Base-by-base conservation (phyloP, 2,329 filamentous ascomycete species). In the Blumeria graminis region DNA sequence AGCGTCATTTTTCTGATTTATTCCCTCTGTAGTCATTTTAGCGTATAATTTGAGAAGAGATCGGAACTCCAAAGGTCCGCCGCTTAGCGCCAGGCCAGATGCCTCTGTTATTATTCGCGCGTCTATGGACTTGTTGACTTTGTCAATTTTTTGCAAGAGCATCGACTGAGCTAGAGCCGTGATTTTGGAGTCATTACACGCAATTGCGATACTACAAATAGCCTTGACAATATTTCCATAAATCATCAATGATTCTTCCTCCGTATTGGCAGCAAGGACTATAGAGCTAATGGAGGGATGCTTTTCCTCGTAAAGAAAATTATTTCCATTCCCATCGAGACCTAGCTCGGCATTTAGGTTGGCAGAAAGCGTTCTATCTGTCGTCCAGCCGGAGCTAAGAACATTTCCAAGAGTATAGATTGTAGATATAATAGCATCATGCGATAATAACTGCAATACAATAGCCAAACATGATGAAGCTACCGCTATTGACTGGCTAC, bases 371-470 rank as follows among this genome's bases (percentile, higher is more conserved):
- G 61, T 67, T 59, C 73, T 73, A 34, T 79, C 76, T 36, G 71
- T 64, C 16, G 69, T 70, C 6, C 75, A 74, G 51, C 77, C 80
- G 5, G 87, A 82, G 62, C 88, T 95, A 13, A 98, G 74, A 3
- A 94, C 84, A 66, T 98, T 98, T 18, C 92, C 92, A n/a, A 98
- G 75, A 0, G 88, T 92, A 69, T 98, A 98, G 9, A 98, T 73
- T 0, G 89, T 96, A 5, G 89, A 94, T 61, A 98, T 96, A 38
- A 94, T 78, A 38, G 88, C 83, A 71, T 98, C 92, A 63, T 94
- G 85, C 1, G 92, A 94, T 11, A 96, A 75, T 63, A 83, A 75
- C 62, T 82, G 82, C 56, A 98, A 72, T 16, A 93, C 80, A 61
- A 82, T 83, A 1, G 89, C 88, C 36, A 98, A 72, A 62, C 84